Base-by-base conservation (phyloP, 2,329 filamentous ascomycete genomes). In the Ciborinia camelliae region DNA sequence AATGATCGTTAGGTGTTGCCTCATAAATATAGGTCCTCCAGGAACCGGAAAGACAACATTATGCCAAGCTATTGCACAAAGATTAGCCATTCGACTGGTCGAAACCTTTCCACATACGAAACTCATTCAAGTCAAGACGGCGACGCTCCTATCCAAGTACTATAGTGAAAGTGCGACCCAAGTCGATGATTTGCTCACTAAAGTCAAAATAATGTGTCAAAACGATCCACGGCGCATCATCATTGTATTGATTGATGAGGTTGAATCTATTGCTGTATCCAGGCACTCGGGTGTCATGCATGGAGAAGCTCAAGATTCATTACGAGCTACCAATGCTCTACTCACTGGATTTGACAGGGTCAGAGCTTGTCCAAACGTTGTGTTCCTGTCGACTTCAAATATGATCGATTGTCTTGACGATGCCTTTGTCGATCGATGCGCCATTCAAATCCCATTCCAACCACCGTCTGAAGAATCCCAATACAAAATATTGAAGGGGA, bases 31-130 rank as follows among this genome's bases (percentile, higher is more conserved):
- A 62, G 60, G 60, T 35, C 60, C 60, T 0, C 92, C 92, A 0
- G 92, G 92, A 67, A 96, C 92, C 0, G 92, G 92, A 71, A 96
- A 96, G 79, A 96, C 92, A 14, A 94, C 96, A 88, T 80, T 97
- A 73, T 93, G 97, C 77, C 98, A 97, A 83, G 94, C 93, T 18
- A 93, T 99, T 32, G 95, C 95, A 15, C 81, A 83, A 65, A 82
- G 81, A 69, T 74, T 82, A 2, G 76, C 78, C 23, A 81, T 83
- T 43, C 75, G 81, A 0, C 73, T 82, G 1, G 74, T 75, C 1
- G 68, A 73, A 3, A 63, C 63, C 2, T 82, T 78, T 65, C 72
- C 74, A 1, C 59, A 71, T 0, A 74, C 76, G 0, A 75, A 72
- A 28, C 72, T 83, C 4, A 69, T 82, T 53, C 77, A 82, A 62